These are phyloP conservation scores for Danielia reshetovae DNA, from an alignment of 805 yeast species.

Conservation along the genomic window DNA sequence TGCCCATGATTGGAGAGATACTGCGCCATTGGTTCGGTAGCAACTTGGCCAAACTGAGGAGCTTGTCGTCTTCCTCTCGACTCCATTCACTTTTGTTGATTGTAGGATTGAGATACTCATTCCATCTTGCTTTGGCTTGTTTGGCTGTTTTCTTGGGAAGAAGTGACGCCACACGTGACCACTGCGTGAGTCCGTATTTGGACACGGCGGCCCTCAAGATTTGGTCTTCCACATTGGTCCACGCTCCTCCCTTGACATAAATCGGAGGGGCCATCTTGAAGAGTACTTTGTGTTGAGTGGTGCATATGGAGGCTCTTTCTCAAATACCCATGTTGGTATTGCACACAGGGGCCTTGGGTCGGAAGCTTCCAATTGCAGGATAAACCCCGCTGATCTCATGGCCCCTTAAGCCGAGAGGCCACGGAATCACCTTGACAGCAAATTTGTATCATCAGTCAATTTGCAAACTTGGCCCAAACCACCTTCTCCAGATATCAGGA, in stretches of 20 bases:
- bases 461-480: too few species aligned
- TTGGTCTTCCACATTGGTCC: constrained; percentile 87
- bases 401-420: constrained; percentile 28
- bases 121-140: constrained; percentile 93
- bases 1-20: constrained; percentile 72
- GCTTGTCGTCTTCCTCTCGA: constrained; percentile 67
- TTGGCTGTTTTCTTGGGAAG: constrained; percentile 81
- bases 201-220: constrained; percentile 86
- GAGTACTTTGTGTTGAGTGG: too few species aligned
- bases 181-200: constrained; percentile 90
- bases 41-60: constrained; percentile 60
- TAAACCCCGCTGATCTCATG: too few species aligned
- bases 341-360: too few species aligned
- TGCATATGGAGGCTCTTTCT: too few species aligned
- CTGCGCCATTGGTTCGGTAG: constrained; percentile 95
- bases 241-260: constrained; percentile 82
- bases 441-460: too few species aligned
- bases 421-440: constrained; percentile 21
- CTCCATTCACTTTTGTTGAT: constrained; percentile 67
- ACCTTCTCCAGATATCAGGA: too few species aligned
- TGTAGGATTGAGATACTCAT: constrained; percentile 77
- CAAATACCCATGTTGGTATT: too few species aligned
- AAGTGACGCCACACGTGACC: constrained; percentile 89
- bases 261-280: constrained; percentile 46
- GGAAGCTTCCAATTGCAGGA: too few species aligned